phyloP scores from a whole-genome alignment of 192 early-diverging fungal species.

The Lunasporangiospora selenospora region DNA sequence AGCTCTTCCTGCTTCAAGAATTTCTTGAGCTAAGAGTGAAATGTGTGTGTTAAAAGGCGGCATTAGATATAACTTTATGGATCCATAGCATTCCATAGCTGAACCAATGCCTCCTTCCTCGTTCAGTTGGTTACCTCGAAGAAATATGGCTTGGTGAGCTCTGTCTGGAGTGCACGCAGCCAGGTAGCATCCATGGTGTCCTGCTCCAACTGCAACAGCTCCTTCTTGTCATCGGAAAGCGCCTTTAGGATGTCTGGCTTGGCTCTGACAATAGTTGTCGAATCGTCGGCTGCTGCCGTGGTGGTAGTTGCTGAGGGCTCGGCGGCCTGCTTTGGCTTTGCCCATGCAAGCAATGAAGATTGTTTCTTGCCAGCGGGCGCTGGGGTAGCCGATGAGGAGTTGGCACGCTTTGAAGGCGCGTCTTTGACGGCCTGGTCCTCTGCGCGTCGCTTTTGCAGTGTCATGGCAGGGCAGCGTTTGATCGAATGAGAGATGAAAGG shows the following conservation, averaged over 20 bases:
- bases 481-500: not conserved
- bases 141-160: conserved; percentile 69
- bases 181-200: conserved; percentile 78
- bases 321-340: conserved; percentile 23
- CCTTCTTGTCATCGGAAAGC: conserved; percentile 40
- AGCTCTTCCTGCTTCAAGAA: conserved; percentile 66
- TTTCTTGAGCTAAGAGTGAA: conserved; percentile 67
- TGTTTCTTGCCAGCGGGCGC: conserved; percentile 23
- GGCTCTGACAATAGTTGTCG: conserved; percentile 1
- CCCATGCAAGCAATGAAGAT: conserved; percentile 31
- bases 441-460: not conserved
- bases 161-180: conserved; percentile 62
- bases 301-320: not conserved
- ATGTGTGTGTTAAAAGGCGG: not conserved
- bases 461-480: conserved; percentile 3
- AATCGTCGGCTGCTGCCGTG: not conserved
- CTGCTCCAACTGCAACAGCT: conserved; percentile 62
- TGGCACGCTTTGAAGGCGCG: not conserved
- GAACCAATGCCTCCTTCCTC: not conserved
- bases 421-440: not conserved
- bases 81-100: not conserved
- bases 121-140: conserved; percentile 50
- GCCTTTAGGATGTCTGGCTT: conserved; percentile 33
- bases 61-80: not conserved
- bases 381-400: not conserved